phyloP scores from a whole-genome alignment of 768 basidiomycete genomes.

The Podaxis sp. region DNA sequence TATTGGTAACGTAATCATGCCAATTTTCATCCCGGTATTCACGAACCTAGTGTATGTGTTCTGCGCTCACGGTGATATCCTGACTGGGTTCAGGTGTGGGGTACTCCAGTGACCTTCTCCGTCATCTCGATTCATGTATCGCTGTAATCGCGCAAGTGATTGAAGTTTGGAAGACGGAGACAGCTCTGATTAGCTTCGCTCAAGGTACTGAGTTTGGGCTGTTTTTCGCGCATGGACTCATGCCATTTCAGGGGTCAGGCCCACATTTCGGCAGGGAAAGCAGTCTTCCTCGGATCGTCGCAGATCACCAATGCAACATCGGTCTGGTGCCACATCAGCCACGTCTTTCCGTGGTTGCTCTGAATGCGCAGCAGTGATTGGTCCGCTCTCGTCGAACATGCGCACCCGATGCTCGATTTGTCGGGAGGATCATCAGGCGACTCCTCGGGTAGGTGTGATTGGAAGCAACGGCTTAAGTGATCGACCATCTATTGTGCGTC shows the following conservation, averaged over 20 bases:
- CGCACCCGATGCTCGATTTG: neutral
- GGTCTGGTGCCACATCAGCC: neutral
- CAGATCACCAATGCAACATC: neutral
- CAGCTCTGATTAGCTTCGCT: neutral
- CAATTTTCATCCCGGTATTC: neutral
- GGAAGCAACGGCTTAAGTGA: neutral
- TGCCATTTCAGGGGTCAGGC: neutral
- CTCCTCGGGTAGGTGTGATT: no score
- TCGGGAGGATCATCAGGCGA: neutral
- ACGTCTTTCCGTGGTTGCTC: neutral
- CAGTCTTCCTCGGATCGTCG: neutral
- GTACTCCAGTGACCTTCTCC: neutral
- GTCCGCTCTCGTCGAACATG: neutral
- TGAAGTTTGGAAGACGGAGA: neutral
- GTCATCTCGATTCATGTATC: neutral
- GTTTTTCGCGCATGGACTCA: neutral
- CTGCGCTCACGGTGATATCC: neutral
- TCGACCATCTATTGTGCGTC: neutral
- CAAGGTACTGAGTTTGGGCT: neutral
- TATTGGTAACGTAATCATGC: constrained; percentile 6
- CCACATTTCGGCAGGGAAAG: neutral
- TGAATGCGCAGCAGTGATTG: neutral
- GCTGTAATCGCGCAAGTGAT: neutral
- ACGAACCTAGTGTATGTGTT: neutral
- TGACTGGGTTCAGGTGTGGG: neutral